Evolutionary conservation across 2,329 filamentous ascomycete genomes (phyloP), one percentile per base, ranked within the genome.

Genomic region (Cladophialophora chaetospira): DNA sequence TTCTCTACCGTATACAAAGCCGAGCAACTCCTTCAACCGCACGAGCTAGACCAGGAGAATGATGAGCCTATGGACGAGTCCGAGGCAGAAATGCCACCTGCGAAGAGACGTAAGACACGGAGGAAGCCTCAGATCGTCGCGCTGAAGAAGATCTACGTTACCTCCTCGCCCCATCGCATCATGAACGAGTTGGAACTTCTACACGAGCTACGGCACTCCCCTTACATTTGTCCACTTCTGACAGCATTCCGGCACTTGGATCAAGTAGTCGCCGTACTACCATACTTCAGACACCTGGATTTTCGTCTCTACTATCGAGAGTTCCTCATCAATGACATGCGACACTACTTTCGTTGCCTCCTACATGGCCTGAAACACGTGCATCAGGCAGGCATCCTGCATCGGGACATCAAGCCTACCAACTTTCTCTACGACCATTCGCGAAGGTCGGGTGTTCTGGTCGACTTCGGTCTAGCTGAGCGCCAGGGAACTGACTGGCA

Each of bases 1-100:
- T 99, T 99, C 71, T 97, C 94, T 0, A 97, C 94, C 1, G 94
- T 99, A 10, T 99, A 99, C 81, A 99, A 99, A 73, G 94, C 95
- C 17, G 91, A 97, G 73, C 94, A 99, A 70, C 76, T 97, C 23
- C 80, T 40, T 48, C 55, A 88, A 54, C 96, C 97, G 71, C 84
- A 94, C 63, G 79, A 82, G 57, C 95, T 90, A 73, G 79, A 88
- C 62, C 97, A 97, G 70, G 83, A 87, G 63, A 97, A 93, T 91
- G 92, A 97, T 68, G 81, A 83, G 56, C 80, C 82, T 62, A 72
- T 81, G 63, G 84, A 86, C 38, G 81, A 85, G 53, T 78, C 81
- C 45, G 73, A 78, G n/a, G 82, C 84, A 67, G 91, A 86, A 84
- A 79, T 85, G n/a, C 88, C 86, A n/a, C 84, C 86, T 0, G 70